Conservation (phyloP, 768 basidiomycete genomes). For the Lactifluus rugatus region DNA sequence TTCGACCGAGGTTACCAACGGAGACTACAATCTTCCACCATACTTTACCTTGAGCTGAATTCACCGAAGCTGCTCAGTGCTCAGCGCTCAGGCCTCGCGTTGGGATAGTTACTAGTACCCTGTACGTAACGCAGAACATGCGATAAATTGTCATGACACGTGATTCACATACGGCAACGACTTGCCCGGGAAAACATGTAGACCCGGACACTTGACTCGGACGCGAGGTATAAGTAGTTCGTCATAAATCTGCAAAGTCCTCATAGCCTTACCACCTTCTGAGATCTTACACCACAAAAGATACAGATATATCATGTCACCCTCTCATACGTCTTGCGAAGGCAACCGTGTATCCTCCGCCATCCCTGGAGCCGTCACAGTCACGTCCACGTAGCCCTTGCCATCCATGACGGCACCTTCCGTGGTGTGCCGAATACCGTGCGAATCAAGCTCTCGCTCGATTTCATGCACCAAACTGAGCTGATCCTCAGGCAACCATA, state of each 20-base stretch:
- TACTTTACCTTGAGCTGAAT: background rate
- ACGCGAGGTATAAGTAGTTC: background rate
- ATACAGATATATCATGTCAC: background rate
- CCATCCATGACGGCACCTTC: constrained; percentile 49
- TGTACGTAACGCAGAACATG: no score
- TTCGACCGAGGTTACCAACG: background rate
- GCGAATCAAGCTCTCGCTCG: constrained; percentile 41
- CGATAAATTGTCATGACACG: background rate
- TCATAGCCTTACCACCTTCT: background rate
- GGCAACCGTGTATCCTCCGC: background rate
- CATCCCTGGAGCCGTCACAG: constrained; percentile 34
- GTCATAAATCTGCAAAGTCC: background rate
- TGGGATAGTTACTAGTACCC: no score
- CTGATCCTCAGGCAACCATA: constrained; percentile 80
- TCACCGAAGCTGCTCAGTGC: background rate
- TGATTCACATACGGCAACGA: background rate
- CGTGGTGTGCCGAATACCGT: constrained; percentile 41
- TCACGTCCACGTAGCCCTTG: constrained; percentile 50
- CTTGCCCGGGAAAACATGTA: no score
- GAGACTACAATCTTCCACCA: background rate
- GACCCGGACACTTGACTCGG: no score
- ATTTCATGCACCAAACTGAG: constrained; percentile 60
- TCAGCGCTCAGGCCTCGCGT: background rate
- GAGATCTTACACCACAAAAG: background rate
- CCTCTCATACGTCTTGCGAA: background rate